Evolutionary conservation across 805 yeast species (phyloP), one percentile per base, ranked within the genome.

Genomic region (Kodamaea kaohsiungensis): DNA sequence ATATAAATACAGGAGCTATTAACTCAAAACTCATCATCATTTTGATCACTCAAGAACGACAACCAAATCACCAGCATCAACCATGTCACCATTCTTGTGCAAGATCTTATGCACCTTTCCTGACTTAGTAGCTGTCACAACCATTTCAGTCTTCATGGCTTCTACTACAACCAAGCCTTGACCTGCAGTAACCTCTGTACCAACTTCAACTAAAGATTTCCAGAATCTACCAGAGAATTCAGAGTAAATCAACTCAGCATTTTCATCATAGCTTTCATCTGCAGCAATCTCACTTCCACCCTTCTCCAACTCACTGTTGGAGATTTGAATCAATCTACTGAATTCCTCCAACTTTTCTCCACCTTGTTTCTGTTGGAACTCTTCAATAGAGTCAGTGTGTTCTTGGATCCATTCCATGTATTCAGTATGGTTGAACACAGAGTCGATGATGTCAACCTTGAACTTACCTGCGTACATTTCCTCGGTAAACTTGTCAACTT

Each of bases 101-200:
- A 84, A 70, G 46, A 90, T 76, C 72, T 88, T 88, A 48, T 82
- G 66, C 18, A 90, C 92, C 65, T 82, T 87, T 63, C 96, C 96
- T 18, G 77, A 75, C 53, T 66, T 76, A 1, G 96, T 80, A 17
- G 98, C 84, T 52, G 72, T 77, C 37, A 93, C 96, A 49, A 84
- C 82, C 98, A 93, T 93, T 73, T 93, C 99, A 0, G 98, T 95
- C 79, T 93, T 93, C 99, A 93, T 93, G 53, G 99, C 98, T 72
- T 93, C 99, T 52, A 93, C 89, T 40, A 95, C 91, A 60, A 93
- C 82, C 57, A 93, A 77, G 3, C 91, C 91, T 62, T 90, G 93
- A 35, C 92, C 96, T 47, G 73, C 80, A 51, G 76, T 73, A 25
- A 93, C 96, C 4, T 59, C 71, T 62, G 89, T 95, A 19, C 97